phyloP scores from a whole-genome alignment of 768 basidiomycete species.

The Agrocybe chaxingu region DNA sequence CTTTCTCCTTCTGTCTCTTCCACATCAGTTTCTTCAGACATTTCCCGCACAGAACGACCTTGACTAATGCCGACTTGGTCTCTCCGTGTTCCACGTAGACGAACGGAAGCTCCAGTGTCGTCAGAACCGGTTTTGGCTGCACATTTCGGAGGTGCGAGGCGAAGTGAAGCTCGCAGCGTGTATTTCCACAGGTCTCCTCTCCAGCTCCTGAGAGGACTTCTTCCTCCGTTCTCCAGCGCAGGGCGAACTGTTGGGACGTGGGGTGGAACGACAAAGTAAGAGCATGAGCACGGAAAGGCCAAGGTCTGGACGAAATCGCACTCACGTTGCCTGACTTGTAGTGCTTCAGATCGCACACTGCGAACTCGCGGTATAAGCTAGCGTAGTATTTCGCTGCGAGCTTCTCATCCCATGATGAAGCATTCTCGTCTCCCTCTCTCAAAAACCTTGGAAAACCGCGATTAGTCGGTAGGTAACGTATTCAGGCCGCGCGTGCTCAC shows the following conservation, averaged over 20 bases:
- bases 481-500: slow-evolving; percentile 29
- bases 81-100: slow-evolving; percentile 79
- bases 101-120: slow-evolving; percentile 88
- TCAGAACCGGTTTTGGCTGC: slow-evolving; percentile 36
- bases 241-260: slow-evolving; percentile 56
- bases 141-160: slow-evolving; percentile 17
- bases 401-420: slow-evolving; percentile 73
- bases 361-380: slow-evolving; percentile 88
- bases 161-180: slow-evolving; percentile 73
- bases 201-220: slow-evolving; percentile 87
- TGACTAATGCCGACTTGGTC: slow-evolving; percentile 80
- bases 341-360: slow-evolving; percentile 91
- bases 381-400: slow-evolving; percentile 88
- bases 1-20: slow-evolving; percentile 71
- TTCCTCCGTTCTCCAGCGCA: slow-evolving; percentile 91
- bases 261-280: not conserved
- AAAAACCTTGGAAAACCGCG: slow-evolving; percentile 58
- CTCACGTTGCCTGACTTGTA: slow-evolving; percentile 88
- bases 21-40: slow-evolving; percentile 87
- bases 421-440: slow-evolving; percentile 53
- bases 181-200: slow-evolving; percentile 85
- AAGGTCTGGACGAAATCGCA: not conserved
- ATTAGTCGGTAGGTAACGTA: slow-evolving; percentile 3
- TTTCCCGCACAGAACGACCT: slow-evolving; percentile 78
- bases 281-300: not conserved